Evolutionary conservation across 352 stramenopile genomes (phyloP).

Genomic region (Pythium dissimile): DNA sequence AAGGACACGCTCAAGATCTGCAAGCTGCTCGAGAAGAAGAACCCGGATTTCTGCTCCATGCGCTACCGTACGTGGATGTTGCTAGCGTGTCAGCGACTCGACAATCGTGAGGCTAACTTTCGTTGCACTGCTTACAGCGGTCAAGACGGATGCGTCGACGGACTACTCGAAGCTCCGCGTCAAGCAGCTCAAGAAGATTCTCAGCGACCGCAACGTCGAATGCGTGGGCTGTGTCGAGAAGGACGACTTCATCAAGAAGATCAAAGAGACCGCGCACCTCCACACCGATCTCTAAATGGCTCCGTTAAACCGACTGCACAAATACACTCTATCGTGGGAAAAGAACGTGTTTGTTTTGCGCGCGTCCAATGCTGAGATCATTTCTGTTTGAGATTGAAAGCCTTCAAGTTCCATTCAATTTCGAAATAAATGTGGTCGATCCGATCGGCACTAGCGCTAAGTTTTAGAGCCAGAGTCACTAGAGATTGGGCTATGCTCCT

Average conservation of each 20-base stretch:
- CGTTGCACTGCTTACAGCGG: conserved; percentile 37
- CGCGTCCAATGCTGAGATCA: neutral
- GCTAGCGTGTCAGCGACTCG: no score
- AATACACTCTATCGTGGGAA: no score
- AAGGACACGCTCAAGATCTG: conserved; percentile 94
- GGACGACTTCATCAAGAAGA: conserved; percentile 93
- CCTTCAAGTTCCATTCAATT: no score
- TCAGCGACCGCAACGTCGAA: conserved; percentile 89
- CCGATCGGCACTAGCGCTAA: no score
- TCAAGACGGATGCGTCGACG: conserved; percentile 93
- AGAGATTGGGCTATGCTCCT: no score
- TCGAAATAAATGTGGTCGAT: no score
- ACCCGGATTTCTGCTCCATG: conserved; percentile 93
- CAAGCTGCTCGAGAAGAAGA: conserved; percentile 93
- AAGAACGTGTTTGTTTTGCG: neutral
- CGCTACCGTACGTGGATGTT: conserved; percentile 82
- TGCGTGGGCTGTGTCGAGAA: conserved; percentile 95
- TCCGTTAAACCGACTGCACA: neutral
- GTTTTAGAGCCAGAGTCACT: no score
- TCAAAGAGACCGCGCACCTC: conserved; percentile 87
- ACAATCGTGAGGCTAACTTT: no score
- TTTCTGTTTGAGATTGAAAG: no score
- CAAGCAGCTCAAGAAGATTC: conserved; percentile 94
- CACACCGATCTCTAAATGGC: conserved; percentile 77
- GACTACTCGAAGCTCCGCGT: conserved; percentile 95